Conservation (phyloP, 441 rosid genomes). For the Manihot esculenta region DNA sequence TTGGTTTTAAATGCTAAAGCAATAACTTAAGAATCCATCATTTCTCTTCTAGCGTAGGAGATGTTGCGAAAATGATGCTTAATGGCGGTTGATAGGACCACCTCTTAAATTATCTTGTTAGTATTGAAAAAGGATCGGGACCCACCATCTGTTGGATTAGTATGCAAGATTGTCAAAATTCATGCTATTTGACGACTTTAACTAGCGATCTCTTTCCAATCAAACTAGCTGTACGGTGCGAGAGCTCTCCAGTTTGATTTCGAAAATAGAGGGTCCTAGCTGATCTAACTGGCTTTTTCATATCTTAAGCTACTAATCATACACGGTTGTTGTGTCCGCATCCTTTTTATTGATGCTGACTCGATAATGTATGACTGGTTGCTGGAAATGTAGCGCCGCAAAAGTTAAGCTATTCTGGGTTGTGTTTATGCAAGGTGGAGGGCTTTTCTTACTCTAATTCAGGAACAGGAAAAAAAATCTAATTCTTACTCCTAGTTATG, state of each 20-base stretch:
- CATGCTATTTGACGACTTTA: too few relatives aligned
- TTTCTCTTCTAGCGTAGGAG: too few relatives aligned
- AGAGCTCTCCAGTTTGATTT: neutral
- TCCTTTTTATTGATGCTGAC: neutral
- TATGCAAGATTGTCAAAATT: too few relatives aligned
- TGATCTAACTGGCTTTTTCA: neutral
- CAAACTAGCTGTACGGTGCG: neutral
- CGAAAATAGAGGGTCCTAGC: neutral
- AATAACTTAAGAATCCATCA: too few relatives aligned
- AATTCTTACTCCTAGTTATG: neutral
- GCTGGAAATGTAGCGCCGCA: neutral
- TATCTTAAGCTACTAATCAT: neutral
- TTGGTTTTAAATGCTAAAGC: too few relatives aligned
- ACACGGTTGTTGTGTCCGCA: neutral
- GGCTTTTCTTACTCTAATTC: neutral
- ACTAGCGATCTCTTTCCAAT: too few relatives aligned
- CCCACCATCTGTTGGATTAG: neutral
- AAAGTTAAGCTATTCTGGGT: neutral
- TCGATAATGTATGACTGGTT: neutral
- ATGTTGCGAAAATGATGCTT: too few relatives aligned
- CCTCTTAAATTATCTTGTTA: neutral
- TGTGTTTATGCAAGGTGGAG: neutral
- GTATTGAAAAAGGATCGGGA: constrained; percentile 1
- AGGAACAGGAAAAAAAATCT: too few relatives aligned
- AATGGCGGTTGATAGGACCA: neutral